phyloP scores from a whole-genome alignment of 371 early-diverging fungal species.

The Rhizopus microsporus region DNA sequence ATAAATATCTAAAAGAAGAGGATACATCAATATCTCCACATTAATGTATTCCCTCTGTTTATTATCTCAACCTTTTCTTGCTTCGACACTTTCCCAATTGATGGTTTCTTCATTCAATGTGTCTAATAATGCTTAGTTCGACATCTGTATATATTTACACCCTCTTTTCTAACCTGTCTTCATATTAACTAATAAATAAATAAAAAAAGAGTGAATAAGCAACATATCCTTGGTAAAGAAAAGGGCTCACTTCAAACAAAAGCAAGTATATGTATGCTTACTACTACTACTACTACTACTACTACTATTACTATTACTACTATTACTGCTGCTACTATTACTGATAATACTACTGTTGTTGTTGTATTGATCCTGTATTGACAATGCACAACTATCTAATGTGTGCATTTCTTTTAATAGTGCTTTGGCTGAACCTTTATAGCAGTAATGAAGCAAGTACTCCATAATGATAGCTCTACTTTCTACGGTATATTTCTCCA shows the following conservation, averaged over 20 bases:
- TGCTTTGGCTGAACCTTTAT: conserved; percentile 21
- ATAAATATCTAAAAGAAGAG: conserved; percentile 12
- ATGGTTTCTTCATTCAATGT: conserved; percentile 9
- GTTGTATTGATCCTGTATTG: neutral
- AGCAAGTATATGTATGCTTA: no score
- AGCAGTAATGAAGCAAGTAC: conserved; percentile 28
- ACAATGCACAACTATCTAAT: conserved; percentile 9
- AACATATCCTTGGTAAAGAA: neutral
- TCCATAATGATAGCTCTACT: conserved; percentile 24
- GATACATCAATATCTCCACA: neutral
- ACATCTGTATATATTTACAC: no score
- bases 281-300: no score
- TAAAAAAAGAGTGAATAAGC: no score
- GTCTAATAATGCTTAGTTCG: neutral
- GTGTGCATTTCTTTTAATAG: conserved; percentile 16
- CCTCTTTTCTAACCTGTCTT: no score
- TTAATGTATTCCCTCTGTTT: neutral
- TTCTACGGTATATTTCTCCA: conserved; percentile 10
- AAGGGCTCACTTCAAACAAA: neutral
- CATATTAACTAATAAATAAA: no score
- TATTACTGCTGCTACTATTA: neutral
- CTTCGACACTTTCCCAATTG: conserved; percentile 15
- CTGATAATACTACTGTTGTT: neutral
- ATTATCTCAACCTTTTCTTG: conserved; percentile 10
- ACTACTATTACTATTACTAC: neutral